A percentile compares a stretch with the other conserved stretches of the same genome.
Conservation (phyloP, 331 rosid species). For the Phaseolus coccineus region DNA sequence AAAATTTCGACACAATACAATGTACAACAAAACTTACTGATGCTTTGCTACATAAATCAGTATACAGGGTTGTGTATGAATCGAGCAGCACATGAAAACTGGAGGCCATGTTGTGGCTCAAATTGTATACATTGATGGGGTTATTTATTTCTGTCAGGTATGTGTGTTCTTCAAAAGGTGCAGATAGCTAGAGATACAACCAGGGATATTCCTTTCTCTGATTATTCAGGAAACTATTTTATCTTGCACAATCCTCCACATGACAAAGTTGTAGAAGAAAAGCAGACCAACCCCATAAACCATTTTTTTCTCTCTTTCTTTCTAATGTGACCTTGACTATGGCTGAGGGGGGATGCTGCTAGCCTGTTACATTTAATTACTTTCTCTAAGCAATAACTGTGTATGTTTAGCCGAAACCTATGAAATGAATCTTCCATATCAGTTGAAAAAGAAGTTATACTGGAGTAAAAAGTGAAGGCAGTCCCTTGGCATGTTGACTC, state of each 20-base stretch:
- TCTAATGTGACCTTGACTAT: slow-evolving; percentile 34
- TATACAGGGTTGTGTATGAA: slow-evolving; percentile 35
- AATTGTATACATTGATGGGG: slow-evolving; percentile 35
- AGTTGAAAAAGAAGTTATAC: slow-evolving; percentile 32
- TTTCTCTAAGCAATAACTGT: slow-evolving; percentile 36
- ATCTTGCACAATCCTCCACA: slow-evolving; percentile 28
- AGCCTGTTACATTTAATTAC: slow-evolving; percentile 28
- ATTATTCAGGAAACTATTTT: slow-evolving; percentile 28
- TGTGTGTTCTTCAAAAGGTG: slow-evolving; percentile 31
- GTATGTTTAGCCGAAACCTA: slow-evolving; percentile 45
- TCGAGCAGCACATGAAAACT: slow-evolving; percentile 35
- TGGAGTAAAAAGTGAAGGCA: slow-evolving; percentile 68
- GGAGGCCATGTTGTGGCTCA: slow-evolving; percentile 17
- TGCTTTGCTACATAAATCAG: slow-evolving; percentile 38
- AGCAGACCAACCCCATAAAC: slow-evolving; percentile 15
- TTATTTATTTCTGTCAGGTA: slow-evolving; percentile 33
- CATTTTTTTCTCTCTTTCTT: slow-evolving; percentile 1
- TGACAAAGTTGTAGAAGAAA: slow-evolving; percentile 30
- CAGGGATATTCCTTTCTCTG: not conserved
- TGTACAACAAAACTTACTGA: slow-evolving; percentile 28
- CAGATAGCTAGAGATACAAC: slow-evolving; percentile 25
- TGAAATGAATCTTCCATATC: slow-evolving; percentile 37
- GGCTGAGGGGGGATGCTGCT: slow-evolving; percentile 17
- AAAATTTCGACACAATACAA: slow-evolving; percentile 12
- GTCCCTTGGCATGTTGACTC: slow-evolving; percentile 93